A percentile compares a stretch with the other conserved stretches of the same genome.
Conservation (phyloP, 495 filamentous ascomycete species). For the Aspergillus sclerotiicarbonarius region DNA sequence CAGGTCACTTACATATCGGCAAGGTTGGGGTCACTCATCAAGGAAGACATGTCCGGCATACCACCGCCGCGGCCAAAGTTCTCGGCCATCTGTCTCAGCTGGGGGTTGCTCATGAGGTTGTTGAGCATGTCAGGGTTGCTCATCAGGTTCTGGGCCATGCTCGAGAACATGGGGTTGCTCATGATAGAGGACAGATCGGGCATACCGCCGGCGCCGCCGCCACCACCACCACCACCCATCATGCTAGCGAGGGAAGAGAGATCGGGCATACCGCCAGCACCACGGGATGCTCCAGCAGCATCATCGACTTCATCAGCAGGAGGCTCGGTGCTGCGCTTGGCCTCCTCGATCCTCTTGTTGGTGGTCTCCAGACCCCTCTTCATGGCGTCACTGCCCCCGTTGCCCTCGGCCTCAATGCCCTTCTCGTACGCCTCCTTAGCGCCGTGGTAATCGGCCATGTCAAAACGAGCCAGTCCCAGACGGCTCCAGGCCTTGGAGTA, state of each 20-base stretch:
- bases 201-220: constrained; percentile 77
- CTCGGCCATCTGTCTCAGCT: constrained; percentile 71
- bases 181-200: constrained; percentile 83
- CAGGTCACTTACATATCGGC: constrained; percentile 78
- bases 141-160: constrained; percentile 96
- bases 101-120: constrained; percentile 92
- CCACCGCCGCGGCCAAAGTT: constrained; percentile 61
- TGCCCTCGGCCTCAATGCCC: constrained; percentile 92
- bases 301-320: constrained; percentile 50
- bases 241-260: constrained; percentile 68
- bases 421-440: constrained; percentile 92
- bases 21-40: constrained; percentile 91
- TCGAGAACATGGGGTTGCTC: constrained; percentile 96
- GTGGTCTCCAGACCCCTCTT: constrained; percentile 93
- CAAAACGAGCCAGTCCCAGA: constrained; percentile 85
- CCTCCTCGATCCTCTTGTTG: constrained; percentile 75
- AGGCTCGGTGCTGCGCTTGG: constrained; percentile 46
- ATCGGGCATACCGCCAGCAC: constrained; percentile 76
- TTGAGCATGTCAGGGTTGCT: constrained; percentile 87
- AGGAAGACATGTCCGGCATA: constrained; percentile 71
- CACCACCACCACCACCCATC: constrained; percentile 60
- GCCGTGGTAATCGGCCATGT: constrained; percentile 83
- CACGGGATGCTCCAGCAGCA: constrained; percentile 43
- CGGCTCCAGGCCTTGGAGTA: constrained; percentile 97
- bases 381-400: constrained; percentile 78